Percentiles rank a stretch among this genome's conserved stretches.
These are phyloP conservation scores for Malus hybrid DNA, from an alignment of 331 rosid species.

Conservation along the genomic window DNA sequence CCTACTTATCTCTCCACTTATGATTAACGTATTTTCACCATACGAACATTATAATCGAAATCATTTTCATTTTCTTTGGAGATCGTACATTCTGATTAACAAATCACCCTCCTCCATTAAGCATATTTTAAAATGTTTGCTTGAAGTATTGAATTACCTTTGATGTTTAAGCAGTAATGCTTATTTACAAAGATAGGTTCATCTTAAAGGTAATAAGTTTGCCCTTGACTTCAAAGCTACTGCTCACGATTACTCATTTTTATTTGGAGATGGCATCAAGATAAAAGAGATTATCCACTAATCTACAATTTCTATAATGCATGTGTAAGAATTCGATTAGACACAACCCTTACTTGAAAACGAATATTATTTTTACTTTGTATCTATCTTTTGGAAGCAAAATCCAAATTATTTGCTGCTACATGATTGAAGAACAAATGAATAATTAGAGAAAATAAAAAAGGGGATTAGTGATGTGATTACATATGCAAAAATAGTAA, in stretches of 20 bases:
- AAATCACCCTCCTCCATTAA: too few relatives aligned
- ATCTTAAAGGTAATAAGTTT: too few relatives aligned
- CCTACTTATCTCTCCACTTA: not conserved
- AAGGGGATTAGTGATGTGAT: not conserved
- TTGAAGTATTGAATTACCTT: not conserved
- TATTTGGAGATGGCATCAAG: not conserved
- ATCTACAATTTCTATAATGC: not conserved
- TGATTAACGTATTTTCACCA: too few relatives aligned
- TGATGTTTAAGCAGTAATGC: not conserved
- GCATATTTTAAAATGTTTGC: too few relatives aligned
- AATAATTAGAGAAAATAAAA: not conserved
- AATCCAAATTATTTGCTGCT: not conserved
- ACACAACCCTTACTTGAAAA: not conserved
- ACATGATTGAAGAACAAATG: not conserved
- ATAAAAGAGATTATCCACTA: not conserved
- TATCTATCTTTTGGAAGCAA: not conserved
- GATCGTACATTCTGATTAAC: not conserved
- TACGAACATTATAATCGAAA: not conserved
- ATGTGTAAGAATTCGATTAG: not conserved
- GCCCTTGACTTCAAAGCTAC: not conserved
- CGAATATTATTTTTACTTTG: not conserved
- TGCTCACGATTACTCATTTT: not conserved
- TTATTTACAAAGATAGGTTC: not conserved
- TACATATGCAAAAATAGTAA: slow-evolving; percentile 6
- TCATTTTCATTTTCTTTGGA: not conserved